These are phyloP conservation scores for Rubus idaeus DNA, from an alignment of 306 rosid species.

Conservation along the genomic window DNA sequence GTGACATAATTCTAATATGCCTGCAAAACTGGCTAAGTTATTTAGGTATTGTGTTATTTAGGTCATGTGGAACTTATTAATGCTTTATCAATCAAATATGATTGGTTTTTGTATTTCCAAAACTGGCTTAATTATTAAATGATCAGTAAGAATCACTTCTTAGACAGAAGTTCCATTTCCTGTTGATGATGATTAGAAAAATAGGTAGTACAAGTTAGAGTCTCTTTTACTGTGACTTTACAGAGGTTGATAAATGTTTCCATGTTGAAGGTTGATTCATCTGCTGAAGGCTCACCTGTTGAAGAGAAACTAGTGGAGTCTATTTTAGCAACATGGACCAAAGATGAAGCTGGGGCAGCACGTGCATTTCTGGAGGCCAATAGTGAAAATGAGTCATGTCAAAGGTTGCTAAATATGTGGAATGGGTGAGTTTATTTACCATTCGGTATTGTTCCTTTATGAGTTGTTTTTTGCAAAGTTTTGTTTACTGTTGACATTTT, in stretches of 20 bases:
- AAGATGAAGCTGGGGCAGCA: slow-evolving; percentile 47
- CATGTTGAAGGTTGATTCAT: slow-evolving; percentile 50
- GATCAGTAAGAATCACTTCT: too few species aligned
- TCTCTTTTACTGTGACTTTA: neutral
- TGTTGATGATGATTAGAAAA: neutral
- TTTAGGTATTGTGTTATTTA: too few species aligned
- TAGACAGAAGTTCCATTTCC: neutral
- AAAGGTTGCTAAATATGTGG: slow-evolving; percentile 66
- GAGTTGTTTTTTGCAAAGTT: neutral
- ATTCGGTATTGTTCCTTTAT: neutral
- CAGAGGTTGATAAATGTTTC: slow-evolving; percentile 19
- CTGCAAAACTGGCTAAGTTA: too few species aligned
- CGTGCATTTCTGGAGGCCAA: slow-evolving; percentile 61
- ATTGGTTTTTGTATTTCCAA: too few species aligned
- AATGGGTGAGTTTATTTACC: slow-evolving; percentile 47
- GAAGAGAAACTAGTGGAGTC: slow-evolving; percentile 70
- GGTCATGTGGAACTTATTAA: too few species aligned
- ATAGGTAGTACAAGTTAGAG: neutral
- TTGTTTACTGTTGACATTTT: slow-evolving; percentile 2
- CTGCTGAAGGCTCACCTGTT: slow-evolving; percentile 34
- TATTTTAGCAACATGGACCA: slow-evolving; percentile 47
- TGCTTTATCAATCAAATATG: too few species aligned
- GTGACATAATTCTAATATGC: too few species aligned
- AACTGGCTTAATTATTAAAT: too few species aligned
- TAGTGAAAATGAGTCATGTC: slow-evolving; percentile 52